Evolutionary conservation across 1,284 basidiomycete species (phyloP).

Genomic region (Leccinum subrobustum): DNA sequence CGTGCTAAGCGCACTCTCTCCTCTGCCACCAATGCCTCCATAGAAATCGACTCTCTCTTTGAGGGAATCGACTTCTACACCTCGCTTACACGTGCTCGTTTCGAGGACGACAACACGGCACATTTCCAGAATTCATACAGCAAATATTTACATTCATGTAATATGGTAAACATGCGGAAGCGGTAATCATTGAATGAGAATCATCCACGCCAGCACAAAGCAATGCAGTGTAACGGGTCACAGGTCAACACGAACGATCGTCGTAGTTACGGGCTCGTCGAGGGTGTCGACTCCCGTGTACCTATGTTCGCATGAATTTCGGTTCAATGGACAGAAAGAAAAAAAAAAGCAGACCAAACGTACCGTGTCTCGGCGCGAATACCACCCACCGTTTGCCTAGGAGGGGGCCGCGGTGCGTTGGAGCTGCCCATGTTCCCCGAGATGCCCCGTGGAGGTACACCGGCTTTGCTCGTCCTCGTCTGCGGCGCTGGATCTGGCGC

Average conservation of each 20-base stretch:
- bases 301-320: slow-evolving; percentile 36
- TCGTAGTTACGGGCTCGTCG: slow-evolving; percentile 86
- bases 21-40: slow-evolving; percentile 93
- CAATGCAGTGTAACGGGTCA: slow-evolving; percentile 6
- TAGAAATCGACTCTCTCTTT: slow-evolving; percentile 97
- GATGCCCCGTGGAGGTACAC: slow-evolving; percentile 39
- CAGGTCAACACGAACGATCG: slow-evolving; percentile 65
- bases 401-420: slow-evolving; percentile 38
- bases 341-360: slow-evolving; percentile 19
- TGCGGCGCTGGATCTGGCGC: slow-evolving; percentile 58
- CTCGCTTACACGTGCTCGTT: slow-evolving; percentile 96
- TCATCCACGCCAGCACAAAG: slow-evolving; percentile 92
- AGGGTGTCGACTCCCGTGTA: slow-evolving; percentile 83
- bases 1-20: slow-evolving; percentile 99
- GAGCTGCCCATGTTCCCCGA: slow-evolving; percentile 75
- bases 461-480: slow-evolving; percentile 31
- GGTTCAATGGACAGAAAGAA: neutral
- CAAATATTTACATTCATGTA: slow-evolving; percentile 19
- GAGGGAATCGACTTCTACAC: slow-evolving; percentile 99
- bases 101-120: slow-evolving; percentile 73
- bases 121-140: slow-evolving; percentile 1
- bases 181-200: slow-evolving; percentile 71
- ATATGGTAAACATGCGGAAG: slow-evolving; percentile 3
- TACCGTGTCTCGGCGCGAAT: slow-evolving; percentile 85
- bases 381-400: slow-evolving; percentile 74